Evolutionary conservation across 441 rosid genomes (phyloP).

Genomic region (Manihot esculenta): DNA sequence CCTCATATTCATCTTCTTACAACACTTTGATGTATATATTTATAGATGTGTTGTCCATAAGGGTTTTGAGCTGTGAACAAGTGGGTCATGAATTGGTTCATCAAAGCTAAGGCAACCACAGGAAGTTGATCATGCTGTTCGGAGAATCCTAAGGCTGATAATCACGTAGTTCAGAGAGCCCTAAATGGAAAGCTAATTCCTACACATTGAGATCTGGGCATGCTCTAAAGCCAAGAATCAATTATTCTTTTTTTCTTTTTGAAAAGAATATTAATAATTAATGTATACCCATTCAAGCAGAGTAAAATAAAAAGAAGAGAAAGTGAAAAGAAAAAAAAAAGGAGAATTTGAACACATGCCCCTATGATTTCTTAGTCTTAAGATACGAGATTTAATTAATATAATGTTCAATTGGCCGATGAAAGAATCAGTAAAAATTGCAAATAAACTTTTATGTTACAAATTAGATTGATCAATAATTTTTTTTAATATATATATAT

Average conservation of each 20-base stretch:
- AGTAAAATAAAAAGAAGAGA: neutral
- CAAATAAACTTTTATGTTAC: no score
- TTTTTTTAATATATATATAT: no score
- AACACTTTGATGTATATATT: neutral
- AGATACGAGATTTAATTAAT: no score
- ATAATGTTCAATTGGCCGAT: no score
- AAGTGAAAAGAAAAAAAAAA: neutral
- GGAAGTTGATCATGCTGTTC: slow-evolving; percentile 12
- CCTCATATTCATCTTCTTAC: no score
- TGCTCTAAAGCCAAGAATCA: slow-evolving; percentile 7
- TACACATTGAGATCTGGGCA: neutral
- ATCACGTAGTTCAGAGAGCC: slow-evolving; percentile 17
- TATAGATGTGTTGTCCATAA: neutral
- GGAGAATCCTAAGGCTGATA: slow-evolving; percentile 24
- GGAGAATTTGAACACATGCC: neutral
- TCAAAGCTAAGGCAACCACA: neutral
- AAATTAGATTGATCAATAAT: no score
- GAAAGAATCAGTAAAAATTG: no score
- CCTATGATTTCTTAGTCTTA: neutral
- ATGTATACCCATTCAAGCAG: neutral
- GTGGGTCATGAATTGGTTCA: neutral
- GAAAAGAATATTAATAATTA: neutral
- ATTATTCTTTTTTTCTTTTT: neutral
- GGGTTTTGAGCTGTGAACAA: neutral
- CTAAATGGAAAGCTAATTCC: slow-evolving; percentile 1